These are phyloP conservation scores for Lentinula detonsa DNA, from an alignment of 768 basidiomycete genomes.

Conservation along the genomic window DNA sequence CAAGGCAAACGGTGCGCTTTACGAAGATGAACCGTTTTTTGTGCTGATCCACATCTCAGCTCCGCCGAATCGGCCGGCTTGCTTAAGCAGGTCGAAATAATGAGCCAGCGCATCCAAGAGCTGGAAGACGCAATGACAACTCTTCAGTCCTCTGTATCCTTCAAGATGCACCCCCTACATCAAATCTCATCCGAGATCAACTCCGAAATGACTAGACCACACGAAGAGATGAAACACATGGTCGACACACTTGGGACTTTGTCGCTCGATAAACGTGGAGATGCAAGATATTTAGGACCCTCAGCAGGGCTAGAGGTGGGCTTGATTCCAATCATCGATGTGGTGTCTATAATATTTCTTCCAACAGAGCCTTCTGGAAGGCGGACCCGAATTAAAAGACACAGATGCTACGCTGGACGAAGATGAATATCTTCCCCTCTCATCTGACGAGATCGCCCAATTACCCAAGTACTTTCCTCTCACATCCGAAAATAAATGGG, in stretches of 20 bases:
- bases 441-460: conserved; percentile 13
- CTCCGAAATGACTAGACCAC: not conserved
- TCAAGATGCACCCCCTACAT: conserved; percentile 44
- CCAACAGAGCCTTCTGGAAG: not conserved
- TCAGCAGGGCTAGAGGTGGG: conserved; percentile 9
- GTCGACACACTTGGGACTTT: conserved; percentile 1
- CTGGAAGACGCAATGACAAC: conserved; percentile 63
- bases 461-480: conserved; percentile 21
- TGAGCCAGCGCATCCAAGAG: conserved; percentile 63
- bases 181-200: too few species aligned
- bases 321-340: not conserved
- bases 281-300: conserved; percentile 7
- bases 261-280: not conserved
- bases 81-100: conserved; percentile 57
- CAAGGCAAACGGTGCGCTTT: not conserved
- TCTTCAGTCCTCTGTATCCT: conserved; percentile 49
- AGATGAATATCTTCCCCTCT: conserved; percentile 12
- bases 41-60: not conserved
- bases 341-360: not conserved
- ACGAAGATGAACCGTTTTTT: conserved; percentile 33
- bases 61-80: conserved; percentile 61
- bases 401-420: conserved; percentile 6
- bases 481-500: conserved; percentile 12
- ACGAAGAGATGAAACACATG: not conserved
- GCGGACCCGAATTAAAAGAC: not conserved